These are phyloP conservation scores for Zygnema cylindricum DNA, from an alignment of 139 green algal species.

Conservation along the genomic window DNA sequence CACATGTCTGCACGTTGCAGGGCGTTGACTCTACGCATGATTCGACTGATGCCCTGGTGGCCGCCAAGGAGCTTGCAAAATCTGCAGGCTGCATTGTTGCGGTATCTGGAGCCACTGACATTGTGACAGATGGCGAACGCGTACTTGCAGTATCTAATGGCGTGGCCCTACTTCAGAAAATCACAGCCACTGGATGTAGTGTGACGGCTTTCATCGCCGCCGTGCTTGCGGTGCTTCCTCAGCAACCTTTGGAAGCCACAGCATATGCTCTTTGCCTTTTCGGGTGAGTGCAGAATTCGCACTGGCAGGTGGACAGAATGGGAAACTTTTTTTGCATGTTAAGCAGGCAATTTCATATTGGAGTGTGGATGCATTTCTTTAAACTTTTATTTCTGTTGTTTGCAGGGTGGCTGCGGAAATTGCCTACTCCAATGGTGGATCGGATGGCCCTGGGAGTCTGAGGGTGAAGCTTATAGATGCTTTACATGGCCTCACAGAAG, in stretches of 20 bases:
- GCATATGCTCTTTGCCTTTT: slow-evolving; percentile 42
- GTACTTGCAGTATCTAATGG: slow-evolving; percentile 40
- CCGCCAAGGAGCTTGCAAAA: slow-evolving; percentile 34
- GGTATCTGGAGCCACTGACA: slow-evolving; percentile 45
- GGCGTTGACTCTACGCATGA: slow-evolving; percentile 31
- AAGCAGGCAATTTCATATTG: no score
- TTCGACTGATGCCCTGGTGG: slow-evolving; percentile 39
- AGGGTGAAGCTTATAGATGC: slow-evolving; percentile 36
- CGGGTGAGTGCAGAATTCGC: slow-evolving; percentile 10
- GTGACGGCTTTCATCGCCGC: slow-evolving; percentile 49
- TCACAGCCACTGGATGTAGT: slow-evolving; percentile 51
- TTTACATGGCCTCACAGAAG: slow-evolving; percentile 25
- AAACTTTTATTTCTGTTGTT: slow-evolving; percentile 4
- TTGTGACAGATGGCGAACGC: slow-evolving; percentile 41
- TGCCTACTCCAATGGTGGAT: not conserved
- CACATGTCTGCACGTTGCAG: not conserved
- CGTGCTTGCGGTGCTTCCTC: slow-evolving; percentile 13
- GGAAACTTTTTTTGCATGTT: not conserved
- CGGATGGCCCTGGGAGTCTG: slow-evolving; percentile 30
- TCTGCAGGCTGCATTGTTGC: slow-evolving; percentile 23
- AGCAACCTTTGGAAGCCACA: slow-evolving; percentile 24
- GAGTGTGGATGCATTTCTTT: not conserved
- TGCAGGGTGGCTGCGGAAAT: slow-evolving; percentile 43
- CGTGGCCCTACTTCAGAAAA: slow-evolving; percentile 30
- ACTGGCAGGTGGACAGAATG: not conserved